Evolutionary conservation across 2,329 filamentous ascomycete genomes (phyloP).

Genomic region (Epichloe baconii): DNA sequence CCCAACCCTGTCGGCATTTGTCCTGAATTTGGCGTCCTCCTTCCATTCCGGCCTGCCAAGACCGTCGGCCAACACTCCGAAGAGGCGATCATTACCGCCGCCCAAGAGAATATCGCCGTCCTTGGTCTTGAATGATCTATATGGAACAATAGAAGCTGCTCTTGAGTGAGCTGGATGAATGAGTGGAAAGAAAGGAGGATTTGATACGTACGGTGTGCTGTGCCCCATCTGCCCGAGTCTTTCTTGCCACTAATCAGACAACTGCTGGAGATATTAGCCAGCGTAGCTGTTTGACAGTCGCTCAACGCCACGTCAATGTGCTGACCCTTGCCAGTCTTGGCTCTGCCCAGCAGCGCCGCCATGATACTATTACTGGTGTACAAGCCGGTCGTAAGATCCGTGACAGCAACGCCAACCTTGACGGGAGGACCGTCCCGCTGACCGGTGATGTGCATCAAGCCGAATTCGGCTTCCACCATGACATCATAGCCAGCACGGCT

Average conservation of each 20-base stretch:
- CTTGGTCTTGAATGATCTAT: slow-evolving; percentile 67
- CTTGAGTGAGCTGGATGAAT: neutral
- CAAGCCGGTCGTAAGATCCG: slow-evolving; percentile 85
- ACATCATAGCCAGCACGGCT: slow-evolving; percentile 91
- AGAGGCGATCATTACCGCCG: slow-evolving; percentile 60
- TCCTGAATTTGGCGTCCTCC: slow-evolving; percentile 42
- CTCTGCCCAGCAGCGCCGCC: slow-evolving; percentile 73
- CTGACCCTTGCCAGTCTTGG: slow-evolving; percentile 66
- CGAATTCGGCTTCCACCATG: slow-evolving; percentile 98
- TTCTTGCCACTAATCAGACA: slow-evolving; percentile 77
- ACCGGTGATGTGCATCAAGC: slow-evolving; percentile 96
- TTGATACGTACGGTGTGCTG: slow-evolving; percentile 65
- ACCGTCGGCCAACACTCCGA: slow-evolving; percentile 48
- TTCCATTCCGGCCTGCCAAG: slow-evolving; percentile 48
- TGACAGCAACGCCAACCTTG: slow-evolving; percentile 95
- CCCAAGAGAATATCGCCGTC: slow-evolving; percentile 60
- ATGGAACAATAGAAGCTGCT: slow-evolving; percentile 88
- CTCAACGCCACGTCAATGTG: slow-evolving; percentile 85
- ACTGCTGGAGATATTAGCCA: slow-evolving; percentile 92
- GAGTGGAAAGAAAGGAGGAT: neutral
- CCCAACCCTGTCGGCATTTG: slow-evolving; percentile 50
- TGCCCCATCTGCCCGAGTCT: slow-evolving; percentile 88
- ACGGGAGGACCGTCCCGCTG: slow-evolving; percentile 78
- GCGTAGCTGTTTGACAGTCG: slow-evolving; percentile 86
- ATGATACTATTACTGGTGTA: slow-evolving; percentile 95